Evolutionary conservation across 139 green algal species (phyloP).

Genomic region (Haematococcus lacustris): DNA sequence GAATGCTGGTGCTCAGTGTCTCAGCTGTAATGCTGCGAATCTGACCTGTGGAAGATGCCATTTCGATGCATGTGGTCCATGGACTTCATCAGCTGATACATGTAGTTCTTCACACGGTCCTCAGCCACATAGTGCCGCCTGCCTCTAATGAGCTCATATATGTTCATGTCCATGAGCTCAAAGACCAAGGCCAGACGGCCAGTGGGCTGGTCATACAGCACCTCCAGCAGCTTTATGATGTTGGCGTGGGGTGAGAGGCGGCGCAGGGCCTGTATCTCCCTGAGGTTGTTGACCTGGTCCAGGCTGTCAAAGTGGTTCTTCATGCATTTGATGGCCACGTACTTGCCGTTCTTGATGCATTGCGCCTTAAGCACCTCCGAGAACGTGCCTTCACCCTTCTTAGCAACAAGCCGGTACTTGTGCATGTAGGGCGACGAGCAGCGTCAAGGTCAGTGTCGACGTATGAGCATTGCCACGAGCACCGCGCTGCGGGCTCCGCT

Average conservation of each 20-base stretch:
- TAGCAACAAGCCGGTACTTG: conserved; percentile 79
- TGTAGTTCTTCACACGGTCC: conserved; percentile 66
- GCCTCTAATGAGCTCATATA: conserved; percentile 70
- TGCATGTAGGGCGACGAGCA: conserved; percentile 20
- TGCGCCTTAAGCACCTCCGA: conserved; percentile 82
- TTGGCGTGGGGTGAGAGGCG: conserved; percentile 69
- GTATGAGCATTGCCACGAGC: neutral
- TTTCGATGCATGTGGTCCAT: conserved; percentile 88
- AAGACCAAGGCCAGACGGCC: conserved; percentile 81
- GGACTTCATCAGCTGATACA: conserved; percentile 82
- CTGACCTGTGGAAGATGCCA: conserved; percentile 82
- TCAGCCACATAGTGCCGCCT: conserved; percentile 75
- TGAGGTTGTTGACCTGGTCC: conserved; percentile 79
- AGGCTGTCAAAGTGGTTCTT: conserved; percentile 84
- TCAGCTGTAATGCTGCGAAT: too few species aligned
- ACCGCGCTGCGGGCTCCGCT: neutral
- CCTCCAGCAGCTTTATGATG: conserved; percentile 80
- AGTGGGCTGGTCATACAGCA: conserved; percentile 84
- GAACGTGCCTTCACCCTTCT: conserved; percentile 86
- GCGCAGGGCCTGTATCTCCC: conserved; percentile 78
- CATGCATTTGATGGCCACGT: conserved; percentile 87
- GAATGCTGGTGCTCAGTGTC: too few species aligned
- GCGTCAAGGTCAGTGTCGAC: neutral
- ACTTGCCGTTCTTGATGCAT: conserved; percentile 84
- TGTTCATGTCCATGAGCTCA: conserved; percentile 81